These are phyloP conservation scores for Verticillium isaacii DNA, from an alignment of 2,329 filamentous ascomycete species.

Conservation along the genomic window DNA sequence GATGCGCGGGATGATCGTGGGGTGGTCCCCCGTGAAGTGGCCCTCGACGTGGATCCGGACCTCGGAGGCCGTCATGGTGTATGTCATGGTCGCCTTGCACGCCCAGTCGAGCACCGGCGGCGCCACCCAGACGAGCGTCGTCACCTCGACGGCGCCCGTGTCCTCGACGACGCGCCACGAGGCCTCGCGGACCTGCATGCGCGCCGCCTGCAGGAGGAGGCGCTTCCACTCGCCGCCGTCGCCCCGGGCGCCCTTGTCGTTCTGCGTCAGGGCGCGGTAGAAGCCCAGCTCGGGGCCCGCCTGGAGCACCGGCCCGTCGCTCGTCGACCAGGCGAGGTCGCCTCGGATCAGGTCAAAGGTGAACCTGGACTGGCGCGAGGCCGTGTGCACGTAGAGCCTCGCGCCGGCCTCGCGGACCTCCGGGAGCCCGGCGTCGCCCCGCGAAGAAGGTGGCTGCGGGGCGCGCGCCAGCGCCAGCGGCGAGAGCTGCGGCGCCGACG, in stretches of 20 bases:
- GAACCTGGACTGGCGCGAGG: not conserved
- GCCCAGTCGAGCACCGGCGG: slow-evolving; percentile 43
- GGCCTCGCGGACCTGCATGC: slow-evolving; percentile 15
- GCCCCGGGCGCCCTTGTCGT: slow-evolving; percentile 6
- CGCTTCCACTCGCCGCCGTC: slow-evolving; percentile 7
- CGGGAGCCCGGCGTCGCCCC: no score
- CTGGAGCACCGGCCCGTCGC: slow-evolving; percentile 4
- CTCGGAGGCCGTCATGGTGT: slow-evolving; percentile 30
- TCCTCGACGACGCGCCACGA: slow-evolving; percentile 14
- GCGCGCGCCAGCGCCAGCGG: no score
- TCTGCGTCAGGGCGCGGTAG: slow-evolving; percentile 13
- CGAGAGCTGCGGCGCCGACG: no score
- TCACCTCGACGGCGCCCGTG: slow-evolving; percentile 4
- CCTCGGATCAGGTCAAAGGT: slow-evolving; percentile 12
- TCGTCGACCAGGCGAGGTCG: slow-evolving; percentile 8
- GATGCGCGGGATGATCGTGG: slow-evolving; percentile 38
- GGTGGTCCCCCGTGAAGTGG: slow-evolving; percentile 19
- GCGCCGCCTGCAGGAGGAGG: not conserved
- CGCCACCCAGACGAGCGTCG: slow-evolving; percentile 27
- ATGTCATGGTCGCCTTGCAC: slow-evolving; percentile 25
- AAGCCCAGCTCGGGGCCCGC: slow-evolving; percentile 12
- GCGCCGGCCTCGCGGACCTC: no score
- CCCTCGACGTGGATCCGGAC: slow-evolving; percentile 30
- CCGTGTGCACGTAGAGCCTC: no score
- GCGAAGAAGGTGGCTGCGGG: no score